These are phyloP conservation scores for Solanum sejunctum DNA, from an alignment of 257 asterid species.

Conservation along the genomic window DNA sequence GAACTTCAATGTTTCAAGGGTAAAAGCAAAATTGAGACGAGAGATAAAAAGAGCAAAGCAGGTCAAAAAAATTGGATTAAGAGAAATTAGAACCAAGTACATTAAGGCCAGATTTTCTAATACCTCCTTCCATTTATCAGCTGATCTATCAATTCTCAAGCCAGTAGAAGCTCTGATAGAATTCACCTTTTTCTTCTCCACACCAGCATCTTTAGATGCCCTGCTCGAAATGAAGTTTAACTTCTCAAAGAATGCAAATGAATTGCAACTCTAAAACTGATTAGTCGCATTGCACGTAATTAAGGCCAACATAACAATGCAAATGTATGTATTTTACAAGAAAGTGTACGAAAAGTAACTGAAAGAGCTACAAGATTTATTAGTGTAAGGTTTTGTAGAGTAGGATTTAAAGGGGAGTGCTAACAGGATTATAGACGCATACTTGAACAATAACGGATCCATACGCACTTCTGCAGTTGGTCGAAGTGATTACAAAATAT, in stretches of 20 bases:
- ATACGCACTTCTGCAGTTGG: background rate
- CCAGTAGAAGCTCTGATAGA: conserved; percentile 24
- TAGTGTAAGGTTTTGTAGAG: background rate
- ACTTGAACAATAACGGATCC: background rate
- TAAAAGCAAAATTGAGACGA: background rate
- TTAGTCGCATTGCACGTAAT: background rate
- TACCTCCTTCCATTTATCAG: conserved; percentile 74
- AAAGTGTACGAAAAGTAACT: background rate
- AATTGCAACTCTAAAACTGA: background rate
- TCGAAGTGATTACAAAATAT: background rate
- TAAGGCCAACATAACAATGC: background rate
- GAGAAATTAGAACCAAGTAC: background rate
- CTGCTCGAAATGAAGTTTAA: conserved; percentile 9
- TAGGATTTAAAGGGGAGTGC: background rate
- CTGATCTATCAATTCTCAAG: conserved; percentile 37
- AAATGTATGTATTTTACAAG: background rate
- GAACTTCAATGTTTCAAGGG: background rate
- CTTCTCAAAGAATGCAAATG: background rate
- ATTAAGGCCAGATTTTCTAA: background rate
- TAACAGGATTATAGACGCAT: background rate
- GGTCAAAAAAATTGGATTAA: background rate
- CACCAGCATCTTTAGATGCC: conserved; percentile 23
- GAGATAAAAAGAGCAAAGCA: background rate
- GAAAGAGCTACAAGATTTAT: background rate
- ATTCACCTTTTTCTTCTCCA: conserved; percentile 14